Base-by-base conservation (phyloP, 352 stramenopile species). In the Phytophthora cajani region DNA sequence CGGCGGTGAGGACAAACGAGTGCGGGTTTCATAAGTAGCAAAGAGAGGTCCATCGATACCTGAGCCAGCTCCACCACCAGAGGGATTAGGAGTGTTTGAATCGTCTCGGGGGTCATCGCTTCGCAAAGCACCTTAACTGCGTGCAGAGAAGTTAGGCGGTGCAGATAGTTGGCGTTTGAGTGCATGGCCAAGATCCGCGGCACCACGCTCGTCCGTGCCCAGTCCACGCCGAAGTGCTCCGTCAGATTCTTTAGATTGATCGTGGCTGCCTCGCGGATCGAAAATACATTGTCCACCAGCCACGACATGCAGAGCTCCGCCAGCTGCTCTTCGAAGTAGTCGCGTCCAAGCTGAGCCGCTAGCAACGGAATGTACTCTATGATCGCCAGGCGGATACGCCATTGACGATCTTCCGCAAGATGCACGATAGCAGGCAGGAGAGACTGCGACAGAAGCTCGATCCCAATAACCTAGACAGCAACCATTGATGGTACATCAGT, bases 281-380 rank as follows among this genome's bases (percentile, higher is more conserved):
- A 98, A 59, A 92, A 98, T 50, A 99, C 98, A 66, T 98, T 95
- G 80, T 99, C 98, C 6, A 88, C 82, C 17, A 99, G 83, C 97
- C 97, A 99, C 25, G 85, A 90, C 82, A 99, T 97, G 76, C 98
- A 99, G 42, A 99, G 84, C 30, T 89, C 84, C 6, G 90, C 81
- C n/a, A 99, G 75, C 51, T 97, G 89, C 60, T 99, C 95, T 67
- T 97, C 94, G 64, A 99, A 99, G 82, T 99, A 99, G 19, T 97
- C 85, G 57, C 85, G 86, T 16, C 97, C 98, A 17, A 99, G 82
- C 63, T 99, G 95, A 63, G 94, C 91, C 4, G 97, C 98, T 40
- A 99, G 77, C 49, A 99, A 80, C 42, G 98, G 98, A 63, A 99
- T 98, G 79, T 99, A 98, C 75, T 99, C 90, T 81, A 99, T 99